phyloP scores from a whole-genome alignment of 768 basidiomycete species.

The Dendrothele bispora region DNA sequence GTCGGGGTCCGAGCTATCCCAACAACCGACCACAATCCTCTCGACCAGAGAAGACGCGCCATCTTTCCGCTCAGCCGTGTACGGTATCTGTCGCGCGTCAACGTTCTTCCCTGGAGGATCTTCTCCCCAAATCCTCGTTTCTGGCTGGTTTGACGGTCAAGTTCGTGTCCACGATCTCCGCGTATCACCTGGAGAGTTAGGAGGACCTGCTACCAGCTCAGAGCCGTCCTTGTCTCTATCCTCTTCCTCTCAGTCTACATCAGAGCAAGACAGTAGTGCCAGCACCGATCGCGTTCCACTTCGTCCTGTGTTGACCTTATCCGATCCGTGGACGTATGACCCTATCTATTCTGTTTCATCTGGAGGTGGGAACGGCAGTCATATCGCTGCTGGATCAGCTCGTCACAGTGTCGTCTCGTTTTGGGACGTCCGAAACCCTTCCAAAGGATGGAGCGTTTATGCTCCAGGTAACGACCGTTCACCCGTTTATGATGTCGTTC shows the following conservation, averaged over 20 bases:
- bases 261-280: slow-evolving; percentile 9
- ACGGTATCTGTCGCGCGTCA: slow-evolving; percentile 65
- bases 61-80: slow-evolving; percentile 56
- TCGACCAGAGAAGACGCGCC: slow-evolving; percentile 30
- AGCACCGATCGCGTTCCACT: slow-evolving; percentile 34
- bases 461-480: slow-evolving; percentile 78
- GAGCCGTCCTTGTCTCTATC: no score
- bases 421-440: slow-evolving; percentile 75
- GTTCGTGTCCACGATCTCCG: slow-evolving; percentile 79
- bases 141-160: slow-evolving; percentile 81
- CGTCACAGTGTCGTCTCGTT: slow-evolving; percentile 77
- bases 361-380: slow-evolving; percentile 66
- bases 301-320: slow-evolving; percentile 57
- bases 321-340: slow-evolving; percentile 69
- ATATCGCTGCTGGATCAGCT: slow-evolving; percentile 76
- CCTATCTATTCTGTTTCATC: slow-evolving; percentile 75
- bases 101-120: slow-evolving; percentile 66
- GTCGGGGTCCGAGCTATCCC: slow-evolving; percentile 43
- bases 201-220: not conserved
- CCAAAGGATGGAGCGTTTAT: slow-evolving; percentile 84
- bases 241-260: slow-evolving; percentile 24
- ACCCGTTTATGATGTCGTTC: slow-evolving; percentile 71
- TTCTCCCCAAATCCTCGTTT: slow-evolving; percentile 69
- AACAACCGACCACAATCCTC: slow-evolving; percentile 49
- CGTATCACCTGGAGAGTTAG: slow-evolving; percentile 29